Base-by-base conservation (phyloP, 2,329 filamentous ascomycete genomes). In the Tolypocladium paradoxum region DNA sequence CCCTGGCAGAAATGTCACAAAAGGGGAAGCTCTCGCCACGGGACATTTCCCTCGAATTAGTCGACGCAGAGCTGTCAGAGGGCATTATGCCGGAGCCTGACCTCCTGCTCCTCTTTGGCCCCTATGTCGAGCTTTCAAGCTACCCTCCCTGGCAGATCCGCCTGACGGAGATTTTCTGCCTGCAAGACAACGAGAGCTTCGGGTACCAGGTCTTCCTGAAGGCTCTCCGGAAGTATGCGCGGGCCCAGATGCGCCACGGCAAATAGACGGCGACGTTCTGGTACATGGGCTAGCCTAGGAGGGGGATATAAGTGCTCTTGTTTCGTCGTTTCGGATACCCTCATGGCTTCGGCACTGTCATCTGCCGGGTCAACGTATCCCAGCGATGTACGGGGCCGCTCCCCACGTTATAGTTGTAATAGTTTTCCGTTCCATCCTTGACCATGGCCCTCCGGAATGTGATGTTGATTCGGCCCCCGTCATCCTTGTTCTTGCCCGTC, bases 81-180 rank as follows among this genome's bases (percentile, higher is more conserved):
- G 81, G 79, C 50, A 84, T 95, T 56, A 93, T 95, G 78, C 78
- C 81, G 11, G 92, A 99, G 70, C 93, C 93, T 2, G 91, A 97
- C 66, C 75, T 99, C 16, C 74, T 99, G 54, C 81, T 99, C 52
- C 73, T 96, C 9, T 99, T 99, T 67, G 84, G 87, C 1, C 88
- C 91, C 4, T 82, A 84, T 49, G 83, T 97, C 52, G 85, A 90
- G 66, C 72, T 99, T 46, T 85, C 90, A 52, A 90, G 93, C 11
- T 99, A 97, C 67, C 93, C 93, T 11, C 93, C 93, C 1, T 99
- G 93, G 93, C 93, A 96, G 71, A 81, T 97, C 56, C 82, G 93
- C 45, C 73, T 99, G 65, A 96, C 91, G 0, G 93, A 99, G 75
- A 96, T 99, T 54, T 96, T 91, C 68, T 82, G 84, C 62, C 74